phyloP scores from a whole-genome alignment of 257 asterid genomes.

The Salvia hispanica region DNA sequence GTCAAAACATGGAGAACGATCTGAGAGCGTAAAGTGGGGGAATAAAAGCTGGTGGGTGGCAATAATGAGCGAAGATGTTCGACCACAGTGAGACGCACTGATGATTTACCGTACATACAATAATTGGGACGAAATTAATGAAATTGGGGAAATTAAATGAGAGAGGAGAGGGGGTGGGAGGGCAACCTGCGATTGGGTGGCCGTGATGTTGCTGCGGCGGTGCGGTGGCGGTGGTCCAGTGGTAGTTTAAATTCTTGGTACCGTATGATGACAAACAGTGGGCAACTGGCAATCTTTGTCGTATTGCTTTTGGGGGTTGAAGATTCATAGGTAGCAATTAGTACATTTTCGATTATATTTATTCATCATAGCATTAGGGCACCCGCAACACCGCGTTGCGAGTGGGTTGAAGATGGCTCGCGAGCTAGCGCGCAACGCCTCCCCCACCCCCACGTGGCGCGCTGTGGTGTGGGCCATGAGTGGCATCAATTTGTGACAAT shows the following conservation, averaged over 20 bases:
- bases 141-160: background rate
- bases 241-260: conserved; percentile 50
- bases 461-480: no score
- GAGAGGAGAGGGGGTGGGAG: conserved; percentile 33
- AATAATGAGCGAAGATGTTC: background rate
- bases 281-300: conserved; percentile 44
- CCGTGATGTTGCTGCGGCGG: conserved; percentile 35
- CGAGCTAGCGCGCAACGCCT: no score
- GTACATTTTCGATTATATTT: no score
- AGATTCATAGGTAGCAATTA: no score
- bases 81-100: conserved; percentile 19
- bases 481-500: no score
- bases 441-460: no score
- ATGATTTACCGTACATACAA: conserved; percentile 23
- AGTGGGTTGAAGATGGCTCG: no score
- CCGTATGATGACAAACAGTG: conserved; percentile 38
- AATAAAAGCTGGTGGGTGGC: conserved; percentile 31
- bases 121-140: no score
- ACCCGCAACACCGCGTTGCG: no score
- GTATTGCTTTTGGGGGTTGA: background rate
- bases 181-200: conserved; percentile 62
- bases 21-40: conserved; percentile 30
- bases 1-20: conserved; percentile 56
- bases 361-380: no score
- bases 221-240: conserved; percentile 70